Base-by-base conservation (phyloP, 2,329 filamentous ascomycete genomes). In the Penicillium sp. region DNA sequence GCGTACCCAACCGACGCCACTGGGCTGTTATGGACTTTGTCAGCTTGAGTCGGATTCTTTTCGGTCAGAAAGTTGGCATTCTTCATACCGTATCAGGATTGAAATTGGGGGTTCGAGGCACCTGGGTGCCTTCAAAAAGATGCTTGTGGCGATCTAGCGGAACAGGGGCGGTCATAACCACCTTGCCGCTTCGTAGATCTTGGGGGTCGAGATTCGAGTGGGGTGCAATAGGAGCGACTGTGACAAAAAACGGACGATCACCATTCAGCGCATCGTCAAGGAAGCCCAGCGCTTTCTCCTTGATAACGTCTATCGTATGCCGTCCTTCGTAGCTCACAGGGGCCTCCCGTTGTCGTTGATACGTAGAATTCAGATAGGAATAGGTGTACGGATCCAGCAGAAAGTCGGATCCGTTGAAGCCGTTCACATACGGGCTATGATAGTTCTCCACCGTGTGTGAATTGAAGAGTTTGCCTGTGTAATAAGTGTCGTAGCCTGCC, bases 211-310 rank as follows among this genome's bases (percentile, higher is more conserved):
- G 69, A 50, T 83, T 81, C 24, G 76, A 76, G 56, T 89, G 85
- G 0, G 85, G 85, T 0, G 80, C 84, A 5, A 84, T 75, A 0
- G 85, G 85, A 0, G 84, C 80, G 7, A 86, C 73, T 0, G 76
- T 76, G 4, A 89, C 62, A 60, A 88, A 88, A 66, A 87, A 88
- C 0, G 85, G 85, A 12, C 75, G 71, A 0, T 73, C 65, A 0
- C 72, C 68, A 0, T 67, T 62, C 2, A 83, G 69, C 0, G 80
- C 85, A 43, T 85, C 78, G 3, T 82, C 75, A 0, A 89, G 66
- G 39, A 87, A 80, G 0, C 75, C 79, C 5, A 78, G 70, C 0
- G 83, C 77, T 52, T 83, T 81, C 3, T 77, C 60, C 0, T 79
- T 74, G 11, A 86, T 72, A 5, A 88, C 67, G 55, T 87, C 84